A percentile compares a stretch with the other conserved stretches of the same genome.
These are phyloP conservation scores for Cercospora nicotianae DNA, from an alignment of 2,329 filamentous ascomycete genomes.

Conservation along the genomic window DNA sequence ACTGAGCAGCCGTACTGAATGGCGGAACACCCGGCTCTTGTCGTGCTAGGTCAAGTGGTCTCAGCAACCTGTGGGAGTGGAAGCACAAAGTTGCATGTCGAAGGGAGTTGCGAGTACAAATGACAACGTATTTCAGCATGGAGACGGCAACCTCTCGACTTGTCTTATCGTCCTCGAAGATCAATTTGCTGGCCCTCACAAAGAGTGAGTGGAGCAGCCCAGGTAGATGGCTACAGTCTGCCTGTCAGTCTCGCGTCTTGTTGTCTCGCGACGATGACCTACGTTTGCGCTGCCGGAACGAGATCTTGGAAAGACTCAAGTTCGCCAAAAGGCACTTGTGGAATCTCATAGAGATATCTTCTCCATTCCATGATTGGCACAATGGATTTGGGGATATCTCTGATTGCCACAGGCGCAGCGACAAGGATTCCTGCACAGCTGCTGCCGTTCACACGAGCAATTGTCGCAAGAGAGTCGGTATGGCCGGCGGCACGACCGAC, in stretches of 20 bases:
- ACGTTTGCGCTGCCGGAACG: neutral
- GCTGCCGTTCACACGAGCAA: neutral
- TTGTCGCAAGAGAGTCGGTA: neutral
- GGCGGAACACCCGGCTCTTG: neutral
- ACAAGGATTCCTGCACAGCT: neutral
- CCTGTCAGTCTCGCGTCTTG: too few relatives aligned
- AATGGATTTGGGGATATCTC: neutral
- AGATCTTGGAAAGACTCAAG: neutral
- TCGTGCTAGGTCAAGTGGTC: neutral
- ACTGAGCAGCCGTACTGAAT: neutral
- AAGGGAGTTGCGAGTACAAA: neutral
- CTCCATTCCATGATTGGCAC: neutral
- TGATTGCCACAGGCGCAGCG: neutral
- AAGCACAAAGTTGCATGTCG: neutral
- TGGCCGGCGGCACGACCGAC: neutral
- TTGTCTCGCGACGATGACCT: neutral
- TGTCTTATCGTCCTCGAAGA: neutral
- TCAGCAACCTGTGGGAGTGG: neutral
- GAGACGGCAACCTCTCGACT: neutral
- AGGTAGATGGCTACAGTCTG: neutral
- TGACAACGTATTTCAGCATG: neutral
- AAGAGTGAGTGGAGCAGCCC: neutral
- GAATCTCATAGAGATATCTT: neutral
- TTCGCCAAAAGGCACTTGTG: neutral
- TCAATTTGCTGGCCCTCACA: neutral